A percentile compares a stretch with the other conserved stretches of the same genome.
These are phyloP conservation scores for Cyberlindnera xishuangbannaensis DNA, from an alignment of 805 yeast genomes.

Conservation along the genomic window DNA sequence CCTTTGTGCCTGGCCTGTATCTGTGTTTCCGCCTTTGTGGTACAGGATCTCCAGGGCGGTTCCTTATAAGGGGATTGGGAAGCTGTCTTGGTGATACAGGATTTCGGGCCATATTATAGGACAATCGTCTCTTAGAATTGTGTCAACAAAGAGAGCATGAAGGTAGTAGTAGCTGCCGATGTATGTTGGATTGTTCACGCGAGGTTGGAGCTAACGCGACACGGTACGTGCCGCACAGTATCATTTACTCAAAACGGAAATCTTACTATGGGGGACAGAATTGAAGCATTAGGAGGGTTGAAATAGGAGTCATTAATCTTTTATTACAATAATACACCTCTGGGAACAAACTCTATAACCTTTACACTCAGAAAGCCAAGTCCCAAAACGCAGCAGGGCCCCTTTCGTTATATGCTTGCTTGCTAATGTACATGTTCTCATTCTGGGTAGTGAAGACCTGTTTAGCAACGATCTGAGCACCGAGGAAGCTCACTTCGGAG, in stretches of 20 bases:
- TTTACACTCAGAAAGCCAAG: conserved; percentile 32
- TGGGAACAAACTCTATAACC: no score
- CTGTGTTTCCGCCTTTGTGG: conserved; percentile 17
- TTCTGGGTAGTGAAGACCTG: conserved; percentile 67
- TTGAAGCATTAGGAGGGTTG: no score
- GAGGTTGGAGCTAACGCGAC: not conserved
- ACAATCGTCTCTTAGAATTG: no score
- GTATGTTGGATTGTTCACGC: no score
- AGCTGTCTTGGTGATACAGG: conserved; percentile 1
- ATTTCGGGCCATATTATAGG: no score
- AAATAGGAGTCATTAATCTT: no score
- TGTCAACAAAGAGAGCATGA: no score
- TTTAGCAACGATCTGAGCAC: conserved; percentile 83
- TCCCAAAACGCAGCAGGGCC: conserved; percentile 89
- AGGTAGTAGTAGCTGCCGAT: no score
- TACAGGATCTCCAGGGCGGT: conserved; percentile 12
- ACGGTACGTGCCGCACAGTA: not conserved
- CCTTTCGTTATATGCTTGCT: conserved; percentile 63
- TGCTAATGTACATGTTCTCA: conserved; percentile 57
- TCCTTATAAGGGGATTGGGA: conserved; percentile 6
- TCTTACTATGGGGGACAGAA: no score
- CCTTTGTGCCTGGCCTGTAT: conserved; percentile 59
- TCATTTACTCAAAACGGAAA: not conserved
- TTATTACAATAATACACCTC: no score
- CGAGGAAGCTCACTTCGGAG: conserved; percentile 73